phyloP scores from a whole-genome alignment of 495 filamentous ascomycete genomes.

The Penicillium pancosmium region DNA sequence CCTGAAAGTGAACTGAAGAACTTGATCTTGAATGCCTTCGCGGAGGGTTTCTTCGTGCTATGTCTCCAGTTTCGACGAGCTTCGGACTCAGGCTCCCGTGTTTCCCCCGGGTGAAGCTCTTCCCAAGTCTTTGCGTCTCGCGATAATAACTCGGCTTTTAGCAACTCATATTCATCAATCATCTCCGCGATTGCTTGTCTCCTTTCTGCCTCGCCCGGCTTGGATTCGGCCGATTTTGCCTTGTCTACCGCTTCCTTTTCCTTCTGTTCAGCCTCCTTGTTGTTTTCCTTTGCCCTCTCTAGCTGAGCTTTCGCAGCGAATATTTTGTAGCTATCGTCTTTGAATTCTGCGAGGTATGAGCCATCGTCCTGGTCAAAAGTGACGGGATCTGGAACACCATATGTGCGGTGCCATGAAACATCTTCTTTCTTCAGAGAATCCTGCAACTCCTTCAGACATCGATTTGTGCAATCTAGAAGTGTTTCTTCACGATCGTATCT shows the following conservation, averaged over 20 bases:
- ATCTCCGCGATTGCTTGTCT: slow-evolving; percentile 48
- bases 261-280: slow-evolving; percentile 8
- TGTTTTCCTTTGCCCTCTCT: slow-evolving; percentile 11
- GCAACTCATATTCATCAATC: slow-evolving; percentile 50
- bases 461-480: not conserved
- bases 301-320: slow-evolving; percentile 36
- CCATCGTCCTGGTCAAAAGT: slow-evolving; percentile 33
- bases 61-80: not conserved
- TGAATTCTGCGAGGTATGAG: slow-evolving; percentile 46
- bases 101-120: slow-evolving; percentile 57
- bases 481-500: slow-evolving; percentile 20
- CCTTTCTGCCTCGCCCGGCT: slow-evolving; percentile 52
- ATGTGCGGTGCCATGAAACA: not conserved
- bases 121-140: slow-evolving; percentile 65
- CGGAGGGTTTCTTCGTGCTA: slow-evolving; percentile 3
- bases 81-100: slow-evolving; percentile 26
- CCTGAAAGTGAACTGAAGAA: slow-evolving; percentile 54
- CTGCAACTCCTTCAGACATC: slow-evolving; percentile 38
- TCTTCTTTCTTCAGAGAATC: slow-evolving; percentile 40
- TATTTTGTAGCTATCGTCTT: slow-evolving; percentile 54
- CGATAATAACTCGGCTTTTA: slow-evolving; percentile 54
- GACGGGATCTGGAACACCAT: slow-evolving; percentile 18
- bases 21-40: slow-evolving; percentile 42
- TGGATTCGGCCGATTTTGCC: slow-evolving; percentile 3
- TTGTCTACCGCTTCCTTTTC: not conserved